Percentiles rank a stretch among this genome's conserved stretches.
phyloP scores from a whole-genome alignment of 1,139 yeast genomes.

The Scheffersomyces parashehatae region DNA sequence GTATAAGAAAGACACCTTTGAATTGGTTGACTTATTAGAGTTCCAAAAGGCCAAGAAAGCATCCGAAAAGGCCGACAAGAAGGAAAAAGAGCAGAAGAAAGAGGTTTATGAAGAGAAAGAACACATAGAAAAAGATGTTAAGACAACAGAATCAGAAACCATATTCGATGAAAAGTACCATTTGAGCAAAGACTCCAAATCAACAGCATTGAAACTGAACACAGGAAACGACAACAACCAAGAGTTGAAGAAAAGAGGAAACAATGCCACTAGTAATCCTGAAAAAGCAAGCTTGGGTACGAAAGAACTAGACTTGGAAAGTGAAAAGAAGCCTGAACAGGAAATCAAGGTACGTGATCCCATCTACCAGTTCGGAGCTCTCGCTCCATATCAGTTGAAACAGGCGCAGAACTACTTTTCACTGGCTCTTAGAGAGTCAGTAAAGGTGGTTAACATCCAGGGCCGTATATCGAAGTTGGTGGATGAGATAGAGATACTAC shows the following conservation, averaged over 20 bases:
- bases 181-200: background rate
- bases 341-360: conserved; percentile 31
- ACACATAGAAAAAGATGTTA: background rate
- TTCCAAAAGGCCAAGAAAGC: background rate
- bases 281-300: background rate
- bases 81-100: background rate
- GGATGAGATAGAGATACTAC: conserved; percentile 2
- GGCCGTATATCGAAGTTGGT: conserved; percentile 16
- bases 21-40: background rate
- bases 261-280: background rate
- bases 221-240: background rate
- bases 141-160: background rate
- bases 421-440: conserved; percentile 25
- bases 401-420: conserved; percentile 40
- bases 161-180: background rate
- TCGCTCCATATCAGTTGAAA: conserved; percentile 46
- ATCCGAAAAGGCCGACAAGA: background rate
- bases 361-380: conserved; percentile 49
- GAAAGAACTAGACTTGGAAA: conserved; percentile 1
- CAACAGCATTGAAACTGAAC: background rate
- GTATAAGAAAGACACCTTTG: background rate
- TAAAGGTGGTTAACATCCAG: conserved; percentile 30
- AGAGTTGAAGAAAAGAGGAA: background rate
- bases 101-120: background rate
- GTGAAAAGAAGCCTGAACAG: background rate